Percentiles rank a stretch among this genome's conserved stretches.
Conservation (phyloP, 345 rosid genomes). For the Arabis hirsuta region DNA sequence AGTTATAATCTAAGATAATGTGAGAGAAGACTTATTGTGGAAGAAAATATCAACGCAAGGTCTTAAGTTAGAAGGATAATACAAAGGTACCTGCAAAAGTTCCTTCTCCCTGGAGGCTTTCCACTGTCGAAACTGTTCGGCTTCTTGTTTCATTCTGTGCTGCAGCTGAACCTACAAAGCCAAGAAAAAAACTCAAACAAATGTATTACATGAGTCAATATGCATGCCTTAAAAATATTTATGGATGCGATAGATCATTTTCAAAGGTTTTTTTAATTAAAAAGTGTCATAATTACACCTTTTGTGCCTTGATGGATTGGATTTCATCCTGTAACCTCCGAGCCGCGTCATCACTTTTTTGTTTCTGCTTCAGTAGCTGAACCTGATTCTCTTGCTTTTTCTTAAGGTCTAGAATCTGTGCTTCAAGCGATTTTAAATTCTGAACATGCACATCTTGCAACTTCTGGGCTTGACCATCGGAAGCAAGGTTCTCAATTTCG, state of each 20-base stretch:
- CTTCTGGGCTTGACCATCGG: conserved; percentile 89
- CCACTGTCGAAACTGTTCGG: conserved; percentile 98
- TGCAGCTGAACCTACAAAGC: conserved; percentile 85
- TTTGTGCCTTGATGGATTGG: conserved; percentile 92
- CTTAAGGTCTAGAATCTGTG: conserved; percentile 94
- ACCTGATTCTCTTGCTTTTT: conserved; percentile 98
- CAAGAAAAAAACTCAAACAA: conserved; percentile 25
- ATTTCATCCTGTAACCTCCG: conserved; percentile 93
- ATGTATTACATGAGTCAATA: neutral
- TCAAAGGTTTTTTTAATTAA: no score
- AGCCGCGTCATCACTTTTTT: conserved; percentile 94
- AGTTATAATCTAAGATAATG: conserved; percentile 14
- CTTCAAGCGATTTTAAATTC: conserved; percentile 82
- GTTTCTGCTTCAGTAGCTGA: conserved; percentile 93
- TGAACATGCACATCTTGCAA: conserved; percentile 83
- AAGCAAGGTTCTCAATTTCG: conserved; percentile 86
- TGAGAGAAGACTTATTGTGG: conserved; percentile 5
- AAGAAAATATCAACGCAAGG: neutral
- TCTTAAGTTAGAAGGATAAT: conserved; percentile 6
- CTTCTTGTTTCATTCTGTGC: conserved; percentile 96
- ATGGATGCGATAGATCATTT: no score
- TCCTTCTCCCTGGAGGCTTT: conserved; percentile 96
- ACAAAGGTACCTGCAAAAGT: conserved; percentile 72
- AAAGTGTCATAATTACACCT: conserved; percentile 49
- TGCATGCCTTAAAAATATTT: neutral